phyloP scores from a whole-genome alignment of 768 basidiomycete genomes.

The Cystofilobasidium ferigula region DNA sequence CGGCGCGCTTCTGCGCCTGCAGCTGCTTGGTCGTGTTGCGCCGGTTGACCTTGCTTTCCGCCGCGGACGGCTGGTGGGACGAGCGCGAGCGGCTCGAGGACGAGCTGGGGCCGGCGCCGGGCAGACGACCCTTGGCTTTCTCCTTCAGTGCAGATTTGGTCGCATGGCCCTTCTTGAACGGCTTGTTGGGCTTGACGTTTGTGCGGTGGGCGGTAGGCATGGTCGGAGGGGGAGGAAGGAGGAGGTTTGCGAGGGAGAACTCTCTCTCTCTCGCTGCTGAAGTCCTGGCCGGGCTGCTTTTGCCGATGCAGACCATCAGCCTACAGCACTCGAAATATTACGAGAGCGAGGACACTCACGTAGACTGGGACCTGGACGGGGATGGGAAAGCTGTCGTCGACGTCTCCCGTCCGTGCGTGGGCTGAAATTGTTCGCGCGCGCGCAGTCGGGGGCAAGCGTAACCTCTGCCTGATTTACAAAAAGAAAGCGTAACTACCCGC shows the following conservation, averaged over 20 bases:
- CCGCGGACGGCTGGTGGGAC: conserved; percentile 40
- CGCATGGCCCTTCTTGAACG: conserved; percentile 61
- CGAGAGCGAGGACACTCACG: no score
- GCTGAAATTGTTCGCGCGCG: no score
- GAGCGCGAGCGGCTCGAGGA: not conserved
- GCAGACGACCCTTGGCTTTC: conserved; percentile 59
- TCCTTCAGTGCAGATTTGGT: conserved; percentile 75
- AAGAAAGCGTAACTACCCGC: no score
- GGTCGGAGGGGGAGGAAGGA: not conserved
- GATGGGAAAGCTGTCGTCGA: no score
- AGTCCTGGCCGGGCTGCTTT: no score
- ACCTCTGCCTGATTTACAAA: no score
- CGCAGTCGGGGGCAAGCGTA: no score
- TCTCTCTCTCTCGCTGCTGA: no score
- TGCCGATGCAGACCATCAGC: no score
- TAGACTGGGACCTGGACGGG: no score
- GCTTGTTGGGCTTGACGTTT: conserved; percentile 62
- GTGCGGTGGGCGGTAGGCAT: conserved; percentile 10
- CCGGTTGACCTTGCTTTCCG: conserved; percentile 66
- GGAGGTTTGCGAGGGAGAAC: not conserved
- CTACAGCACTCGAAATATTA: no score
- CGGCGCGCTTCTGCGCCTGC: conserved; percentile 59
- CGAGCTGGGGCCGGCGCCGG: conserved; percentile 1
- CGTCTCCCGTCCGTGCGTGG: no score
- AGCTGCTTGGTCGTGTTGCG: conserved; percentile 75